Base-by-base conservation (phyloP, 2,329 filamentous ascomycete species). In the Sporothrix curviconia region DNA sequence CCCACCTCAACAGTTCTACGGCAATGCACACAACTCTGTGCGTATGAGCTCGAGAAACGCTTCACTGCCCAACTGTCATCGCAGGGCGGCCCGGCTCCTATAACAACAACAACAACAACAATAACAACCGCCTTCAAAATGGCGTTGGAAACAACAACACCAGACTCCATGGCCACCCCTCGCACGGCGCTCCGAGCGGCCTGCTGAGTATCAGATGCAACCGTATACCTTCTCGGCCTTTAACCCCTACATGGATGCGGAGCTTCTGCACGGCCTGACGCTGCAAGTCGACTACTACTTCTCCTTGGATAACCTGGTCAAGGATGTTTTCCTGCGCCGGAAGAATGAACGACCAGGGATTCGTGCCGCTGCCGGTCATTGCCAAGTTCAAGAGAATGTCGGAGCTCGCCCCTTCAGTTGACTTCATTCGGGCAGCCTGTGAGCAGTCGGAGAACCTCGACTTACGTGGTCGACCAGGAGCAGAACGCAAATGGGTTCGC, bases 321-420 rank as follows among this genome's bases (percentile, higher is more conserved):
- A 96, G 73, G 94, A 99, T 67, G 79, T 89, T 67, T 97, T 85
- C 71, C 78, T 99, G 59, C 86, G 94, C 58, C 85, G 83, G 66
- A 86, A 92, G 65, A n/a, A 97, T 99, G 94, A 92, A 99, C 69
- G 89, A 88, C 1, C 89, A 97, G 70, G 94, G 94, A 17, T 97
- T 92, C 67, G 92, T 96, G 14, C 85, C 84, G 52, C 75, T 99
- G 53, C 78, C 81, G 34, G 81, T 96, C 59, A 86, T 99, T 64
- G 82, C 87, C 22, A 80, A 79, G n/a, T 99, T 99, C 78, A 90
- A 90, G 71, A 86, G 94, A 59, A 86, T 95, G 68, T 86, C 85
- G 71, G 75, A 81, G 28, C 74, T 95, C 30, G 87, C 86, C 0
- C 81, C 82, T 52, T 86, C 96, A 58, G 75, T 86, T 58, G 84